phyloP scores from a whole-genome alignment of 2,329 filamentous ascomycete genomes.

The Hypoxylon sp. region DNA sequence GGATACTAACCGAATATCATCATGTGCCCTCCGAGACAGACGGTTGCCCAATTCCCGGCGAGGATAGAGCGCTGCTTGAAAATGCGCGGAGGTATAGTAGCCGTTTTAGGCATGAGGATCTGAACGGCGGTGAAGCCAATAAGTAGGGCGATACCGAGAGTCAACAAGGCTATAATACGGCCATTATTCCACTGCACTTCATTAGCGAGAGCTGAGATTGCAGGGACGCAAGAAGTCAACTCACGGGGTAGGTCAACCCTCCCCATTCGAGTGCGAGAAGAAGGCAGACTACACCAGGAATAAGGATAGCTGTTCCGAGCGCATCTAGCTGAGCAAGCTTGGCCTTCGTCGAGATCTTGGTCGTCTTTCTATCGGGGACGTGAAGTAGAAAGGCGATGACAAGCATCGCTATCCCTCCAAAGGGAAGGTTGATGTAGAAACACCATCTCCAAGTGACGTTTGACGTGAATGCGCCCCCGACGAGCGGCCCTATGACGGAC shows the following conservation, averaged over 20 bases:
- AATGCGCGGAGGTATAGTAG: slow-evolving; percentile 41
- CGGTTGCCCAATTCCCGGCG: slow-evolving; percentile 21
- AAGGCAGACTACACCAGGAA: slow-evolving; percentile 54
- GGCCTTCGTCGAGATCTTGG: slow-evolving; percentile 16
- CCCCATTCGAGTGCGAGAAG: slow-evolving; percentile 60
- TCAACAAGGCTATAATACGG: slow-evolving; percentile 52
- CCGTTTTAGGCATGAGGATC: slow-evolving; percentile 31
- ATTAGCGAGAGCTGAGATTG: slow-evolving; percentile 15
- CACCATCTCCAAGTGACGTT: slow-evolving; percentile 56
- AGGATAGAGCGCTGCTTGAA: slow-evolving; percentile 41
- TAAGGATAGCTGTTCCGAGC: slow-evolving; percentile 30
- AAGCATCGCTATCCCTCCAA: slow-evolving; percentile 46
- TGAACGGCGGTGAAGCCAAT: slow-evolving; percentile 49
- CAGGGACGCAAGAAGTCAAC: slow-evolving; percentile 45
- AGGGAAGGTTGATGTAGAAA: slow-evolving; percentile 58
- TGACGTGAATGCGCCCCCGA: slow-evolving; percentile 56
- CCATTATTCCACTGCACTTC: slow-evolving; percentile 48
- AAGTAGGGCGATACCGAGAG: slow-evolving; percentile 50
- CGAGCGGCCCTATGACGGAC: slow-evolving; percentile 53
- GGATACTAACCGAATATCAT: slow-evolving; percentile 42
- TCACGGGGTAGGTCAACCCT: slow-evolving; percentile 45
- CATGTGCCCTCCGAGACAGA: slow-evolving; percentile 44
- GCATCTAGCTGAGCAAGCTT: slow-evolving; percentile 39
- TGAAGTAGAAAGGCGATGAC: slow-evolving; percentile 37
- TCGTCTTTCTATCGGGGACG: slow-evolving; percentile 17